Evolutionary conservation across 1,284 basidiomycete species (phyloP), one percentile per base, ranked within the genome.

Genomic region (Omphalotus olearius): DNA sequence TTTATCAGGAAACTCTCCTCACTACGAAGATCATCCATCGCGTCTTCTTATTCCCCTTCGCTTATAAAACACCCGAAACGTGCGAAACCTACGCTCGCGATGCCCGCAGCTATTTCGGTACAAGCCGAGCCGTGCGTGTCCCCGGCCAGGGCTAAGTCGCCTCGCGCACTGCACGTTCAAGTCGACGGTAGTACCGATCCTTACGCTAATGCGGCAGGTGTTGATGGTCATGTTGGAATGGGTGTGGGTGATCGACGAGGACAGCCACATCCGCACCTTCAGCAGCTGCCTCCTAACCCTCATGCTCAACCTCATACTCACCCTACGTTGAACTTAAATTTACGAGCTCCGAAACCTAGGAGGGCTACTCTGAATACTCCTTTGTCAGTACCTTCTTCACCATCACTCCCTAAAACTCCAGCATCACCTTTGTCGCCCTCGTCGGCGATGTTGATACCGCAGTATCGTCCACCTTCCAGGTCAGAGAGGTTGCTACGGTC

Each of bases 401-500:
- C 35, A 26, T 37, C 18, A 17, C 50, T 25, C 44, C 49, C 33
- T 16, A 50, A 41, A 23, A 51, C 35, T 26, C 36, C 39, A 35
- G 42, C 28, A 39, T 43, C 35, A 39, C 37, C 25, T 16, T 28
- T 6, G 20, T 14, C 16, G 6, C 43, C 39, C 5, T 23, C 23
- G 23, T 23, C 23, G 23, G 23, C 5, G 23, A 23, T 23, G 23
- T 23, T 23, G 23, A 23, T 23, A 23, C 23, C 23, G 23, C 23
- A 23, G 16, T 16, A 42, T 35, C n/a, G 48, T 11, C 30, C 40
- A 1, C 20, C 42, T 7, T 36, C n/a, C 37, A 40, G 49, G 20
- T 50, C 49, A 26, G 49, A 50, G 23, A 30, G 36, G 35, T 23
- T 50, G 35, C 25, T 50, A n/a, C 18, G 49, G 42, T 44, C 49